Evolutionary conservation across 1,284 basidiomycete genomes (phyloP), one percentile per base, ranked within the genome.

Genomic region (Violaceomyces palustris): DNA sequence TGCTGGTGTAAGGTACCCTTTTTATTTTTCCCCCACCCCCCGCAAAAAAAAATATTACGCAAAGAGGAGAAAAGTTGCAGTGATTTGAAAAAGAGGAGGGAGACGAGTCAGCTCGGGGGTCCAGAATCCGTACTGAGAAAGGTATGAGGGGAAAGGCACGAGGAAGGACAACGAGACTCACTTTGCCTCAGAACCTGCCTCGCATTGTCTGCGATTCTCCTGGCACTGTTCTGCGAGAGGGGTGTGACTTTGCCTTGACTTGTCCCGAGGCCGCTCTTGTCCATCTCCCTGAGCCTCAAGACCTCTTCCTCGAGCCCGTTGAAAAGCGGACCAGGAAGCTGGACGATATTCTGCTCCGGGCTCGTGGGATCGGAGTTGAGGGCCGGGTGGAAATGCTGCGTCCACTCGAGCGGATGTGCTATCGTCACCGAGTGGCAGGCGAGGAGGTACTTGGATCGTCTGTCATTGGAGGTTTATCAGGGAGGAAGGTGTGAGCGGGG

Each of bases 371-470:
- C 30, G 10, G 37, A 12, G 27, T 53, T 42, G 17, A 67, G 48
- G 3, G 64, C 64, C 3, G 64, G 54, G 23, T 67, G 64, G 40
- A 67, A 67, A 23, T 67, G 64, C 36, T 67, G 64, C 18, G 61
- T 65, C 64, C 64, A 67, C 38, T 65, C 50, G 28, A 63, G 34
- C 17, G 35, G 44, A 26, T 67, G 64, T 3, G 58, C 45, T 1
- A 67, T 46, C 3, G 43, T 43, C 14, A 64, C 59, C 6, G 55
- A 52, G 11, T 42, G 30, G 30, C 64, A 67, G 18, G 28, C 24
- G 30, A 58, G 49, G 0, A 67, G 40, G 27, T 53, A 67, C 42
- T 64, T 64, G 38, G 29, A 42, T 12, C 50, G 37, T 30, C 29
- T 22, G 25, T 22, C n/a, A n/a, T n/a, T n/a, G n/a, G n/a, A n/a